Evolutionary conservation across 1,284 basidiomycete species (phyloP), one percentile per base, ranked within the genome.

Genomic region (Phaffia rhodozyma): DNA sequence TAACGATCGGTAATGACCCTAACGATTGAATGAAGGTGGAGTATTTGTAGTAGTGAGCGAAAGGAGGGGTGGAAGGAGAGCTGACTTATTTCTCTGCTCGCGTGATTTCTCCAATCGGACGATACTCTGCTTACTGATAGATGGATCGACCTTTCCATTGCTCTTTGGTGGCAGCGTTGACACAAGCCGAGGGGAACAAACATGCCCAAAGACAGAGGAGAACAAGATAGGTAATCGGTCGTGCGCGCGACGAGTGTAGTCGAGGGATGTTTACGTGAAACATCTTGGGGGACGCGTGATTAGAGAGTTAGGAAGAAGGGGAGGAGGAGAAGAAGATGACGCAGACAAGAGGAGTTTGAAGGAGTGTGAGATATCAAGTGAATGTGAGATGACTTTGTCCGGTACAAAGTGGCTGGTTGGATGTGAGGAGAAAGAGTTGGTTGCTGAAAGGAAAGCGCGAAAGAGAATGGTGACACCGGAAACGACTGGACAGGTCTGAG

Each of bases 1-100:
- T 83, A 90, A 38, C 87, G 85, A 74, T 89, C 87, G 1, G 84
- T 86, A 63, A 90, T 81, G 66, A 88, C 75, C 75, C 86, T 84
- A 68, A 53, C 62, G 16, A 66, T 58, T 48, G 13, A 47, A 47
- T 64, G 75, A 75, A 63, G 34, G 43, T 29, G 51, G 25, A 6
- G 47, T 20, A 9, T 27, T 21, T 9, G 60, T 48, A 62, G 32
- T 51, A 27, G n/a, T 23, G 27, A 52, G 49, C 11, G 27, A 38
- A 3, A 48, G 58, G 13, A 38, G 34, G 20, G 18, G 9, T 43
- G 6, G 56, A 58, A 29, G n/a, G 56, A 48, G 30, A 23, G 18
- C 23, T 58, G 20, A 47, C 32, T 47, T 34, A 20, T 30, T 25
- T 29, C 7, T 48, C 20, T 27, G 58, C 29, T 60, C 47, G 27